Base-by-base conservation (phyloP, 768 basidiomycete genomes). In the Xerocomus potaroensis region DNA sequence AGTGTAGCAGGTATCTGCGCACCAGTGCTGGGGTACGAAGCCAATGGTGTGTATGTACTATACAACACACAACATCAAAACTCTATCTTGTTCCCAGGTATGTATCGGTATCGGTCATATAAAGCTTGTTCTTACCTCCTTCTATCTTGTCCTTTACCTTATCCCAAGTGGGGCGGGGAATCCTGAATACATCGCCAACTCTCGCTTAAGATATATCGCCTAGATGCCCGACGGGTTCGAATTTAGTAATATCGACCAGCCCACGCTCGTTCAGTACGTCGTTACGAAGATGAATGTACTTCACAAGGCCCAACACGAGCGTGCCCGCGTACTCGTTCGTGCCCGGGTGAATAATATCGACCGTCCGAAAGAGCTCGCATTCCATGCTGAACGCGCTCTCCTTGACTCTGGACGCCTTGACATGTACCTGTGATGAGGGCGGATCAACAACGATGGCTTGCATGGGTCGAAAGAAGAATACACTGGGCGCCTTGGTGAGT, bases 371-470 rank as follows among this genome's bases (percentile, higher is more conserved):
- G 27, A 47, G 43, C 44, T 72, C 71, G 54, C 73, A 74, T 52
- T 74, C 74, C 71, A 74, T 70, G 53, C 69, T 71, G 57, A 75
- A 73, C 3, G 73, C 74, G 51, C 74, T 74, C 38, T 74, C 73
- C 47, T 65, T 65, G 38, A 74, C 73, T 8, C 73, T 60, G 4
- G 73, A 48, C 0, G 73, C 63, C 56, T 70, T 69, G 19, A 74
- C 69, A 29, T 63, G 56, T 15, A 62, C 56, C 73, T 74, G 47
- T 12, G 32, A 35, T 1, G 12, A 16, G n/a, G n/a, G n/a, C n/a
- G n/a, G n/a, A n/a, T n/a, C n/a, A n/a, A n/a, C n/a, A n/a, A n/a
- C n/a, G n/a, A n/a, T n/a, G n/a, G n/a, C n/a, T n/a, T n/a, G n/a
- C n/a, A n/a, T n/a, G n/a, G n/a, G 4, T 18, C 12, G 2, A 37